phyloP scores from a whole-genome alignment of 805 yeast species.

The Scheffersomyces stipitis region DNA sequence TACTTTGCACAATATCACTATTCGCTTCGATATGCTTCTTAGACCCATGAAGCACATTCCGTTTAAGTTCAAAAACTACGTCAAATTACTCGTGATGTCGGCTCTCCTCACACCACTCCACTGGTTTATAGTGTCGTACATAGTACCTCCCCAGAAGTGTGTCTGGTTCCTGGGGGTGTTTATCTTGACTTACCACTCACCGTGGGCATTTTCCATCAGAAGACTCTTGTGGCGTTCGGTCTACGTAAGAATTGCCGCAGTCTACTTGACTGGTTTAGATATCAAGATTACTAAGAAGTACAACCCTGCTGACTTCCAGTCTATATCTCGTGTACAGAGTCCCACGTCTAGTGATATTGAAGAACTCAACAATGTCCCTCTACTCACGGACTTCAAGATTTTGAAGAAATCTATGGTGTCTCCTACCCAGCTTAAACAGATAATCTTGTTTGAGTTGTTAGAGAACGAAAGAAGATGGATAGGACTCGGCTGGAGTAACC shows the following conservation, averaged over 20 bases:
- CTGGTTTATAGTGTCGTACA: constrained; percentile 28
- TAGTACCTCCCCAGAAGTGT: constrained; percentile 33
- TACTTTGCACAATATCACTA: constrained; percentile 45
- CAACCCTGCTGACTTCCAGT: constrained; percentile 1
- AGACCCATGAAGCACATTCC: constrained; percentile 37
- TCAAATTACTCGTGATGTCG: constrained; percentile 30
- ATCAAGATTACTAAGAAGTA: constrained; percentile 7
- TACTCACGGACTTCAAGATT: constrained; percentile 38
- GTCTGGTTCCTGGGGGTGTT: constrained; percentile 39
- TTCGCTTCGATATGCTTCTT: constrained; percentile 40
- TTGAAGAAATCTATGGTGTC: constrained; percentile 37
- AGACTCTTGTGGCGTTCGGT: constrained; percentile 52
- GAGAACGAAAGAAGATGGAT: constrained; percentile 65
- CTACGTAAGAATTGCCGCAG: constrained; percentile 36
- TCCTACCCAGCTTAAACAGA: constrained; percentile 45
- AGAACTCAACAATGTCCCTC: constrained; percentile 15
- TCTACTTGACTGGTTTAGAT: constrained; percentile 42
- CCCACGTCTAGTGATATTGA: constrained; percentile 17
- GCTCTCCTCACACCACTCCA: constrained; percentile 46
- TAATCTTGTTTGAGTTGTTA: constrained; percentile 48
- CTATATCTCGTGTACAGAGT: constrained; percentile 15
- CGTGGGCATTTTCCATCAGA: constrained; percentile 47
- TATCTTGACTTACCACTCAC: constrained; percentile 45
- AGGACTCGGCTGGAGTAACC: constrained; percentile 58
- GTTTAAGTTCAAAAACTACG: constrained; percentile 23